Evolutionary conservation across 1,284 basidiomycete species (phyloP).

Genomic region (Malassezia sp.): DNA sequence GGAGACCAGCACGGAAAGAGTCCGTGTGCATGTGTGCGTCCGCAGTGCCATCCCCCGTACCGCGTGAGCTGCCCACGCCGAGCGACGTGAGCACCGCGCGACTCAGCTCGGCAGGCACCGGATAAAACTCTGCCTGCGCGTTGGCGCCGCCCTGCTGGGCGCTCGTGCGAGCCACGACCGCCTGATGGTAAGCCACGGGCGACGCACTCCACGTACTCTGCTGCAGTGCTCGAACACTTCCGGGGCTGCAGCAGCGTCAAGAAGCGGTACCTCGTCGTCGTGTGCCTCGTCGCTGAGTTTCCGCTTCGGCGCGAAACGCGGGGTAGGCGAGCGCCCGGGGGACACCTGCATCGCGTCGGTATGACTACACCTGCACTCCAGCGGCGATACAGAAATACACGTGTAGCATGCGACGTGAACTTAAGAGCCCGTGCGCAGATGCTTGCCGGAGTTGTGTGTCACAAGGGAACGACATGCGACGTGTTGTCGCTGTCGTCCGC

Average conservation of each 20-base stretch:
- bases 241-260: neutral
- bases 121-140: constrained; percentile 22
- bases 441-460: no score
- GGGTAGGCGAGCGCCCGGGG: no score
- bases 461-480: no score
- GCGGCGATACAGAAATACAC: no score
- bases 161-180: constrained; percentile 1
- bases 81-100: constrained; percentile 25
- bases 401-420: no score
- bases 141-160: neutral
- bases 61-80: constrained; percentile 10
- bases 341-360: no score
- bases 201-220: constrained; percentile 1
- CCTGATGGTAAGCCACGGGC: neutral
- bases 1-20: constrained; percentile 6
- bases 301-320: no score
- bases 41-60: no score
- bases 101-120: constrained; percentile 24
- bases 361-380: no score
- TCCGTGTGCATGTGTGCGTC: no score
- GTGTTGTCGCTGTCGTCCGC: no score
- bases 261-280: neutral
- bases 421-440: no score
- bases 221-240: constrained; percentile 1
- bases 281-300: neutral